Evolutionary conservation across 1,139 yeast species (phyloP).

Genomic region (Hansenula anomala): DNA sequence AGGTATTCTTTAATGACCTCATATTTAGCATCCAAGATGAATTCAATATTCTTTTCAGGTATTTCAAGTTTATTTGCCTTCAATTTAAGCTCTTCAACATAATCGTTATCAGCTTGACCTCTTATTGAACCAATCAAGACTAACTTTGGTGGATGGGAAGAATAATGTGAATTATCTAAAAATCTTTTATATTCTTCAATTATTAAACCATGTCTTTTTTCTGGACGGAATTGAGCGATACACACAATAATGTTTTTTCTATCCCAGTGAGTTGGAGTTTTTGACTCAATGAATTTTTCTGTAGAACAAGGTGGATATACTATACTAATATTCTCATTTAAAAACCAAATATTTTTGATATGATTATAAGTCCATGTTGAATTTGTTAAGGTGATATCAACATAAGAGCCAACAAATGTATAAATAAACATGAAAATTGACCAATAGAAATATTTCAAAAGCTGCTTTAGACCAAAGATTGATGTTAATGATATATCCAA

Average conservation of each 20-base stretch:
- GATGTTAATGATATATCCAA: conserved; percentile 32
- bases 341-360: conserved; percentile 56
- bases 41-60: conserved; percentile 45
- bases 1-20: conserved; percentile 52
- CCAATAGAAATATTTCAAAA: conserved; percentile 69
- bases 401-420: conserved; percentile 59
- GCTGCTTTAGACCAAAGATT: conserved; percentile 21
- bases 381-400: conserved; percentile 67
- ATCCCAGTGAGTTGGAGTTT: conserved; percentile 6
- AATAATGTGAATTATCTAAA: conserved; percentile 14
- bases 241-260: conserved; percentile 63
- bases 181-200: conserved; percentile 59
- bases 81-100: conserved; percentile 45
- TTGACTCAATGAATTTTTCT: conserved; percentile 33
- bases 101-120: conserved; percentile 56
- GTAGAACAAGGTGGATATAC: conserved; percentile 89
- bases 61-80: conserved; percentile 46
- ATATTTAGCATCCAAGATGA: conserved; percentile 76
- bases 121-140: conserved; percentile 85
- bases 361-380: conserved; percentile 91
- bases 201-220: conserved; percentile 79
- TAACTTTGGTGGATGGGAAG: conserved; percentile 53
- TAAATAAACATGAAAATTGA: conserved; percentile 54
- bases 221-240: conserved; percentile 93
- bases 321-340: conserved; percentile 34